Conservation (phyloP, 768 basidiomycete genomes). For the Suillus spraguei region DNA sequence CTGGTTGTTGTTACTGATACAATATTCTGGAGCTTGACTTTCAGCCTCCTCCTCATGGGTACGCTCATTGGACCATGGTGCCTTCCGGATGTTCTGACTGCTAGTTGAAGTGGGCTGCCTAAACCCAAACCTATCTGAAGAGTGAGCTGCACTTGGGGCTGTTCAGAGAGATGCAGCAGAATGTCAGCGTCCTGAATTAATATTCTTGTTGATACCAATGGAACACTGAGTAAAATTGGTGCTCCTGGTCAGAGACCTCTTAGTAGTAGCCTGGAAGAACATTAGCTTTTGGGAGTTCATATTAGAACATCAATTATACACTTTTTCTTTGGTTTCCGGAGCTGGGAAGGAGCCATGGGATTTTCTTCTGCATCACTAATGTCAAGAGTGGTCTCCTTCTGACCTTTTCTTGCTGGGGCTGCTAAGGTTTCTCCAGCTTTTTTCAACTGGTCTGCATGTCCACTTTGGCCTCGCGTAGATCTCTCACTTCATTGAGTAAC, state of each 20-base stretch:
- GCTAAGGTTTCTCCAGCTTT: neutral
- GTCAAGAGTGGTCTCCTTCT: neutral
- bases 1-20: no score
- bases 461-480: neutral
- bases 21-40: neutral
- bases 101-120: neutral
- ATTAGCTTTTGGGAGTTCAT: neutral
- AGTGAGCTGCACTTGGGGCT: neutral
- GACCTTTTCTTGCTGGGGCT: neutral
- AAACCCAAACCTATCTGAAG: neutral
- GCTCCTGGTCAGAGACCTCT: neutral
- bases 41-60: neutral
- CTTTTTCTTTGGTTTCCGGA: neutral
- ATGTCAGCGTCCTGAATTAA: neutral
- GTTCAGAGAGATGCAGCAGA: neutral
- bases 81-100: neutral
- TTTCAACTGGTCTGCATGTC: neutral
- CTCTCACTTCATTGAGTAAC: neutral
- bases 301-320: neutral
- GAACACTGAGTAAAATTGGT: neutral
- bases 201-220: neutral
- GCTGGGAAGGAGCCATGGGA: neutral
- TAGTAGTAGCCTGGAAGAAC: neutral
- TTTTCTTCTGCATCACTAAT: neutral
- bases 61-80: neutral